Percentiles rank a stretch among this genome's conserved stretches.
Evolutionary conservation across 176 grass and related monocot species (phyloP).

Genomic region (Lolium multiflorum): DNA sequence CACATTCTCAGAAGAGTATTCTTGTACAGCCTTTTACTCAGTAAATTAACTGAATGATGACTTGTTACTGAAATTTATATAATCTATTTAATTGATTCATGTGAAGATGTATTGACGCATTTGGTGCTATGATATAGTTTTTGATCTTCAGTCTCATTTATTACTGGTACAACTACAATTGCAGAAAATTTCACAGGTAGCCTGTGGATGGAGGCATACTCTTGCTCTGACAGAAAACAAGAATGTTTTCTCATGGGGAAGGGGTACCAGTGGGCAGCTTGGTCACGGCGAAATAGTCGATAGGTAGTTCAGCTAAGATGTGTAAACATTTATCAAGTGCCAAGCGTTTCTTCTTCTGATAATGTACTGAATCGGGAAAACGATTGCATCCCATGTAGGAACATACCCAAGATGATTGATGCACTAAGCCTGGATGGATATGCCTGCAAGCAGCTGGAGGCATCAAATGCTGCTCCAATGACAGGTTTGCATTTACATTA

Average conservation of each 20-base stretch:
- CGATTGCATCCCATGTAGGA: slow-evolving; percentile 30
- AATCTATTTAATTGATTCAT: background rate
- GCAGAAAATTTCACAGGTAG: slow-evolving; percentile 68
- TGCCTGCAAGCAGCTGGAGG: slow-evolving; percentile 67
- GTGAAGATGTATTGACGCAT: background rate
- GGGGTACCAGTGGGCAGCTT: slow-evolving; percentile 79
- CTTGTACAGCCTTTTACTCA: background rate
- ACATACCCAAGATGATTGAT: slow-evolving; percentile 76
- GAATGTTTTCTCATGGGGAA: slow-evolving; percentile 86
- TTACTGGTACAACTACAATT: slow-evolving; percentile 26
- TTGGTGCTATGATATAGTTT: background rate
- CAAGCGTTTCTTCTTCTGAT: background rate
- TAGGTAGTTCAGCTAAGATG: slow-evolving; percentile 42
- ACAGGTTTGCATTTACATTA: slow-evolving; percentile 49
- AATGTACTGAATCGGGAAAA: background rate
- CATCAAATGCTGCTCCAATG: slow-evolving; percentile 56
- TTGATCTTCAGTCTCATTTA: slow-evolving; percentile 10
- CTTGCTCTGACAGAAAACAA: slow-evolving; percentile 68
- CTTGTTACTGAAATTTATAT: background rate
- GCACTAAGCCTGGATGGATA: slow-evolving; percentile 67
- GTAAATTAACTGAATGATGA: background rate
- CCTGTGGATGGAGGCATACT: slow-evolving; percentile 87
- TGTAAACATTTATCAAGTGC: background rate
- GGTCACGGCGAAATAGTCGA: slow-evolving; percentile 82
- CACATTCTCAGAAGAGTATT: background rate